Evolutionary conservation across 2,329 filamentous ascomycete species (phyloP).

Genomic region (Fusarium ramigenum): DNA sequence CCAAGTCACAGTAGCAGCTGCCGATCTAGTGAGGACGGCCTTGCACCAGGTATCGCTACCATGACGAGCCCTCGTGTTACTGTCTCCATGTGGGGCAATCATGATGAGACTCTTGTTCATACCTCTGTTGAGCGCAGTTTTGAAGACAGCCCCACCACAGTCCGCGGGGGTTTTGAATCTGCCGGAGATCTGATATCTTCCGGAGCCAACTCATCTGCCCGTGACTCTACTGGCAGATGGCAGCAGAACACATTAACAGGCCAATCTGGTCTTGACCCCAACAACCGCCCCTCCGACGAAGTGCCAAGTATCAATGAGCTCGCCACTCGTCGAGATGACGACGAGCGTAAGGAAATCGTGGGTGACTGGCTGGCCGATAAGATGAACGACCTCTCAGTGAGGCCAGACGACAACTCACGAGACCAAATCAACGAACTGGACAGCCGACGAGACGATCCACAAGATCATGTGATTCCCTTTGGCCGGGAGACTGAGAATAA

Average conservation of each 20-base stretch:
- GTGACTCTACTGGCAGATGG: conserved; percentile 56
- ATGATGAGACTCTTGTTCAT: conserved; percentile 49
- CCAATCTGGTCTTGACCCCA: conserved; percentile 59
- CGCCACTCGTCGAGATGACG: conserved; percentile 51
- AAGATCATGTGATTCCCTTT: conserved; percentile 54
- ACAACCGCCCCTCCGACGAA: conserved; percentile 54
- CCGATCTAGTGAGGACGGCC: conserved; percentile 61
- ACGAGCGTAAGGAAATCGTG: conserved; percentile 61
- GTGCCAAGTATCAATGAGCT: conserved; percentile 61
- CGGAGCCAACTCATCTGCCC: conserved; percentile 40
- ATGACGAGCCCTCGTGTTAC: conserved; percentile 66
- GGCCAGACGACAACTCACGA: conserved; percentile 38
- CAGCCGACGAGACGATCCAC: conserved; percentile 38
- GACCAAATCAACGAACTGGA: conserved; percentile 37
- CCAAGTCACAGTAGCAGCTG: conserved; percentile 60
- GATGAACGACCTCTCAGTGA: conserved; percentile 41
- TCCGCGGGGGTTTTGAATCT: conserved; percentile 48
- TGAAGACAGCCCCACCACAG: conserved; percentile 49
- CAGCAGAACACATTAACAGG: conserved; percentile 51
- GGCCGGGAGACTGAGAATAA: conserved; percentile 62
- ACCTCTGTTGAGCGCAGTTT: conserved; percentile 53
- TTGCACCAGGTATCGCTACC: conserved; percentile 49
- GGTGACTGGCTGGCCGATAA: conserved; percentile 58
- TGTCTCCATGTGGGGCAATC: conserved; percentile 65
- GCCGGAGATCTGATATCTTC: conserved; percentile 53